Base-by-base conservation (phyloP, 2,329 filamentous ascomycete species). In the Fusarium pseudoanthophilum region DNA sequence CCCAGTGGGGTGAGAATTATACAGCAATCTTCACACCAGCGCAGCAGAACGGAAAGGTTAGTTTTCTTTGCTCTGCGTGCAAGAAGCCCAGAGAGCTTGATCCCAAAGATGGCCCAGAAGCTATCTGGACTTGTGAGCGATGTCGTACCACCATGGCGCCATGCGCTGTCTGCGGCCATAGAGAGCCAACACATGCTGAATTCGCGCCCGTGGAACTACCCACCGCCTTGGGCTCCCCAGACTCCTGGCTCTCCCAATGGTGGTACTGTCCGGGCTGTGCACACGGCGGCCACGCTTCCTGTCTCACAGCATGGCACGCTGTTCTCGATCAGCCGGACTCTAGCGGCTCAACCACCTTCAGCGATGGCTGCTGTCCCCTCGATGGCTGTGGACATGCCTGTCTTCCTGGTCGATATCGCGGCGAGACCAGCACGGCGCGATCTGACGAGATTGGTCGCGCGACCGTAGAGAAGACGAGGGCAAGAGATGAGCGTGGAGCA, bases 301-400 rank as follows among this genome's bases (percentile, higher is more conserved):
- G 90, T 65, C 83, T 92, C 3, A 84, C 87, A 60, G 84, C 84
- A 5, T 92, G 90, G 90, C 90, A 92, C 78, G 83, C 83, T 1
- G 77, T 83, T 11, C 63, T 78, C 4, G 76, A 73, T 11, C 14
- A 53, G 4, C 75, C 37, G 24, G 72, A 77, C 34, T 36, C 71
- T 9, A 67, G 69, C 9, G 69, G 71, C 2, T 71, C 78, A 2
- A 69, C 75, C 36, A 80, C 81, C 28, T 83, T 79, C 71, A 87
- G 86, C 37, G 88, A 87, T 53, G 90, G 90, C 0, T 90, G 87
- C 78, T 92, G 90, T 71, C 90, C 90, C 4, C 80, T 90, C n/a
- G 89, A 91, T 69, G 90, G 90, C 0, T 92, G 90, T 76, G 87
- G 89, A 7, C 90, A 92, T 74, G 88, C 88, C 34, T 92, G 90